Conservation (phyloP, 2,329 filamentous ascomycete species). For the Metarhizium humberi region DNA sequence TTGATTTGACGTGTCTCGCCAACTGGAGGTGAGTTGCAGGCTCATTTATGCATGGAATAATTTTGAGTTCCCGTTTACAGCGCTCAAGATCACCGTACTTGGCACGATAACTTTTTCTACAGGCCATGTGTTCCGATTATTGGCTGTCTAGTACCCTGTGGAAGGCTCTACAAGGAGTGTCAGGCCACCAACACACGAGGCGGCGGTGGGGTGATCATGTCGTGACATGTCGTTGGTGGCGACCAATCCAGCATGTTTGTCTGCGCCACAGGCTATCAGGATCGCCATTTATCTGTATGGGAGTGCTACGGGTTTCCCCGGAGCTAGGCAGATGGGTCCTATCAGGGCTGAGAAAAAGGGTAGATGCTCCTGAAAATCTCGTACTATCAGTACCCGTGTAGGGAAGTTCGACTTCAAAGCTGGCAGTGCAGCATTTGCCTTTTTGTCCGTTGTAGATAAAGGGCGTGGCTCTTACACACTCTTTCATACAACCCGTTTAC, state of each 20-base stretch:
- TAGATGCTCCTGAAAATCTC: neutral
- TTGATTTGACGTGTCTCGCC: neutral
- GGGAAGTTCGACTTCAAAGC: neutral
- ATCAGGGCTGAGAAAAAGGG: neutral
- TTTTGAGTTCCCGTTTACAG: neutral
- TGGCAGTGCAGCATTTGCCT: too few relatives aligned
- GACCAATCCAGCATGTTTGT: neutral
- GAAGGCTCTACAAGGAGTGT: conserved; percentile 1
- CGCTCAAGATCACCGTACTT: neutral
- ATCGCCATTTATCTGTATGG: neutral
- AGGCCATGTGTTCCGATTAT: neutral
- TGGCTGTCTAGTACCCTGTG: too few relatives aligned
- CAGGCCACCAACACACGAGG: neutral
- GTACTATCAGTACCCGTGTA: neutral
- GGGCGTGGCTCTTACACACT: too few relatives aligned
- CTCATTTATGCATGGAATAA: neutral
- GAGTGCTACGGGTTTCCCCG: neutral
- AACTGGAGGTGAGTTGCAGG: neutral
- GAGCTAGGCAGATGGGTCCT: neutral
- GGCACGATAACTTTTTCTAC: neutral
- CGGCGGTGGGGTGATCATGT: neutral
- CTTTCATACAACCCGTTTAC: too few relatives aligned
- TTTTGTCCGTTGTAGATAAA: too few relatives aligned
- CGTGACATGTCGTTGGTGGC: neutral
- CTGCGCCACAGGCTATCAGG: neutral